phyloP scores from a whole-genome alignment of 2,329 filamentous ascomycete species.

The Kalmusia sp. region DNA sequence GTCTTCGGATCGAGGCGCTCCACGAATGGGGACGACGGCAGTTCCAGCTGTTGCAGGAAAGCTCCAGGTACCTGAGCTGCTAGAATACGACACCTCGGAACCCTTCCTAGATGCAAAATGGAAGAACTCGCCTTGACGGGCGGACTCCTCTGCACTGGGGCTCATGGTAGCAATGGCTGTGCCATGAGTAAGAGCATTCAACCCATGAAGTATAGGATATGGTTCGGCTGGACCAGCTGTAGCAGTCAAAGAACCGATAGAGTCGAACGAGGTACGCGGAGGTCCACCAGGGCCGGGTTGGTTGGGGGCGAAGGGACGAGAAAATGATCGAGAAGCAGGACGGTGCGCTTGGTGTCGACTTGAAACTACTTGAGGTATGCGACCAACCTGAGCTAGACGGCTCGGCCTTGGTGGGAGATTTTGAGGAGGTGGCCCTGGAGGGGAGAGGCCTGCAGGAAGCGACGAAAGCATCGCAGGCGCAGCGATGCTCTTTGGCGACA shows the following conservation, averaged over 20 bases:
- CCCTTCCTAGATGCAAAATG: slow-evolving; percentile 75
- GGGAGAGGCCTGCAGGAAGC: slow-evolving; percentile 21
- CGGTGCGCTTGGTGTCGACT: slow-evolving; percentile 68
- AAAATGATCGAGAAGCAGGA: slow-evolving; percentile 81
- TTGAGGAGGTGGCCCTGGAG: slow-evolving; percentile 32
- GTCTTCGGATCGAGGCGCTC: slow-evolving; percentile 74
- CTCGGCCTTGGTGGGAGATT: slow-evolving; percentile 58
- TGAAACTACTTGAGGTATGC: slow-evolving; percentile 83
- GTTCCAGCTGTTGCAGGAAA: slow-evolving; percentile 64
- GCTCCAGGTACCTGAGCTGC: slow-evolving; percentile 67
- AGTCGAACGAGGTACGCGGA: slow-evolving; percentile 42
- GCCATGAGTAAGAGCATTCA: slow-evolving; percentile 42
- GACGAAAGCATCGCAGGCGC: slow-evolving; percentile 7
- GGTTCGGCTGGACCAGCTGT: slow-evolving; percentile 39
- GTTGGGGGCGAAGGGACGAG: slow-evolving; percentile 72
- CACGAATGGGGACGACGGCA: slow-evolving; percentile 68
- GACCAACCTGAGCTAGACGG: slow-evolving; percentile 79
- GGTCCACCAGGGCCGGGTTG: slow-evolving; percentile 49
- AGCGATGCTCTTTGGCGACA: background rate
- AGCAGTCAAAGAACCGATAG: slow-evolving; percentile 32
- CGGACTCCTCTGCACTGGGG: slow-evolving; percentile 36
- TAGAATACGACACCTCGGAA: slow-evolving; percentile 72
- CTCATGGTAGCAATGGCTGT: slow-evolving; percentile 47
- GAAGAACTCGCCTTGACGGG: slow-evolving; percentile 69
- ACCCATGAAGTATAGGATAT: slow-evolving; percentile 44